Evolutionary conservation across 179 eudicot genomes (phyloP).

Genomic region (Beta corolliflora): DNA sequence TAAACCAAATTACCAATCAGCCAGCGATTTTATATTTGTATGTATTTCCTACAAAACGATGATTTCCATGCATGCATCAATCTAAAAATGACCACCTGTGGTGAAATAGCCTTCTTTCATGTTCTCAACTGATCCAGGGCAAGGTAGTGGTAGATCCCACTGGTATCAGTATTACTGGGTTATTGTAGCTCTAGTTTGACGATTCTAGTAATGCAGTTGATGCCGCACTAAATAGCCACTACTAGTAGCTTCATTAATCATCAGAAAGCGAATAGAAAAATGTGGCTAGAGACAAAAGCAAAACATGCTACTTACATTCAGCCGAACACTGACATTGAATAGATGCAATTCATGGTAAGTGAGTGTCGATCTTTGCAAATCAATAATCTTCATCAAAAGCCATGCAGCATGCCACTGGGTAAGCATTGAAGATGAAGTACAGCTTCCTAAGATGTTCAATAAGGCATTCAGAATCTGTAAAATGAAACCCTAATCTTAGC

Average conservation of each 20-base stretch:
- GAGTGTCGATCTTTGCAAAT: constrained; percentile 37
- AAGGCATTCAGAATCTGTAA: constrained; percentile 49
- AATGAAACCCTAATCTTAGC: constrained; percentile 6
- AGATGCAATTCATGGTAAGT: constrained; percentile 40
- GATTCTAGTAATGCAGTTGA: background rate
- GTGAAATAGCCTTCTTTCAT: background rate
- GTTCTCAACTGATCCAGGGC: background rate
- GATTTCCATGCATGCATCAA: background rate
- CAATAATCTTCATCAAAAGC: constrained; percentile 50
- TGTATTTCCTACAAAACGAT: background rate
- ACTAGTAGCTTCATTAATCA: background rate
- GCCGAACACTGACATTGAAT: constrained; percentile 45
- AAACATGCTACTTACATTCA: constrained; percentile 30
- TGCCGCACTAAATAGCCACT: background rate
- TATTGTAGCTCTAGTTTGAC: background rate
- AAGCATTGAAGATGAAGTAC: constrained; percentile 34
- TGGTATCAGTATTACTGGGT: background rate
- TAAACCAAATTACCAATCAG: too few relatives aligned
- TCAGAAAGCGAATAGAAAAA: background rate
- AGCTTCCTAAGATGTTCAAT: constrained; percentile 42
- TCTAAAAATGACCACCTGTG: background rate
- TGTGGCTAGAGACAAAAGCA: constrained; percentile 1
- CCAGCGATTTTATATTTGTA: background rate
- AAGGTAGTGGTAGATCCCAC: background rate
- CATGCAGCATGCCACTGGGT: constrained; percentile 53